A percentile compares a stretch with the other conserved stretches of the same genome.
Evolutionary conservation across 495 filamentous ascomycete species (phyloP).

Genomic region (Penicillium pulvis): DNA sequence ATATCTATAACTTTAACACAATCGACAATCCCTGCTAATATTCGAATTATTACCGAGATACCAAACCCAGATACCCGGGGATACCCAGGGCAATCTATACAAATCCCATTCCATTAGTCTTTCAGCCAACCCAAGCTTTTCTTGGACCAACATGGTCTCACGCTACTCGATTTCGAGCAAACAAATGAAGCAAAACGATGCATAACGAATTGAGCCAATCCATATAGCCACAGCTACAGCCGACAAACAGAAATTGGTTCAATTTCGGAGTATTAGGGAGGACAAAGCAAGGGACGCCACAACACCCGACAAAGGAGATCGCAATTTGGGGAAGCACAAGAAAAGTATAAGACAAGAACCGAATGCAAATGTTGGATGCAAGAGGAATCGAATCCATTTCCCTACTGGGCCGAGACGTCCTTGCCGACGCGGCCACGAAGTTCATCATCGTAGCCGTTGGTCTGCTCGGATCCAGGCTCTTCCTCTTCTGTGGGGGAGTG

Average conservation of each 20-base stretch:
- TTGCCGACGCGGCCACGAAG: constrained; percentile 27
- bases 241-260: not conserved
- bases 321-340: constrained; percentile 24
- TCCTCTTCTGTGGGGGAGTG: constrained; percentile 55
- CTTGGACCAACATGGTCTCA: not conserved
- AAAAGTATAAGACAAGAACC: constrained; percentile 30
- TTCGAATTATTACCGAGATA: constrained; percentile 1
- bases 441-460: constrained; percentile 35
- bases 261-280: constrained; percentile 3
- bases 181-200: not conserved
- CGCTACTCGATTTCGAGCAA: not conserved
- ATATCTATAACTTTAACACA: not conserved
- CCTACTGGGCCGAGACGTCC: constrained; percentile 11
- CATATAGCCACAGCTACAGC: not conserved
- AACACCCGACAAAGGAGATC: constrained; percentile 18
- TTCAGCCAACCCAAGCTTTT: constrained; percentile 3
- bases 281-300: not conserved
- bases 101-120: not conserved
- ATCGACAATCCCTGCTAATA: not conserved
- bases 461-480: constrained; percentile 51
- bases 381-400: constrained; percentile 3
- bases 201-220: not conserved
- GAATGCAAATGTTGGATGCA: constrained; percentile 29
- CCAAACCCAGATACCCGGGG: not conserved
- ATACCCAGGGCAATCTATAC: constrained; percentile 4